phyloP scores from a whole-genome alignment of 129 eudicot genomes.

The Daucus carota region DNA sequence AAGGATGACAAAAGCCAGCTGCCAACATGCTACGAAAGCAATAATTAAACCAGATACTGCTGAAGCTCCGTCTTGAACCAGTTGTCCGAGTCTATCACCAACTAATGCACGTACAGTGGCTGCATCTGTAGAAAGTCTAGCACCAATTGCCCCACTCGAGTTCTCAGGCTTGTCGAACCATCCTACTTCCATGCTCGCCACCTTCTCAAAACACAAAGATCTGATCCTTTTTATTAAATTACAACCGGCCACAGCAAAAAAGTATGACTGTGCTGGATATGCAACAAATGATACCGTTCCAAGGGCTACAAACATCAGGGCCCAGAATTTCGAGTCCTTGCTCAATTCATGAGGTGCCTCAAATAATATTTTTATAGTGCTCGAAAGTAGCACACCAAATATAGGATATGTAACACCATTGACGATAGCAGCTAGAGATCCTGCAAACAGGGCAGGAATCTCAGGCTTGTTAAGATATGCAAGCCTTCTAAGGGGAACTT shows the following conservation, averaged over 20 bases:
- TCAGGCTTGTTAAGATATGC: constrained; percentile 86
- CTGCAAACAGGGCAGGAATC: constrained; percentile 49
- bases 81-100: constrained; percentile 70
- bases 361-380: constrained; percentile 54
- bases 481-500: constrained; percentile 59
- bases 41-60: constrained; percentile 44
- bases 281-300: constrained; percentile 48
- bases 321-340: constrained; percentile 63
- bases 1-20: constrained; percentile 62
- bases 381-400: constrained; percentile 53
- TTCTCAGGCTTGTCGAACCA: constrained; percentile 82
- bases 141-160: constrained; percentile 80
- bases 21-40: constrained; percentile 80
- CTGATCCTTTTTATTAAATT: constrained; percentile 59
- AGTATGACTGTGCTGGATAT: constrained; percentile 52
- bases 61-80: constrained; percentile 61
- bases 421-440: constrained; percentile 51
- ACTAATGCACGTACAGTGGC: constrained; percentile 67
- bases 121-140: constrained; percentile 76
- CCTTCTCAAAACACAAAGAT: constrained; percentile 64
- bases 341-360: constrained; percentile 45
- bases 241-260: constrained; percentile 71
- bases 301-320: constrained; percentile 53
- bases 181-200: constrained; percentile 70
- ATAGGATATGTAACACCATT: constrained; percentile 64